These are phyloP conservation scores for Mycena olivaceomarginata DNA, from an alignment of 768 basidiomycete genomes.

Conservation along the genomic window DNA sequence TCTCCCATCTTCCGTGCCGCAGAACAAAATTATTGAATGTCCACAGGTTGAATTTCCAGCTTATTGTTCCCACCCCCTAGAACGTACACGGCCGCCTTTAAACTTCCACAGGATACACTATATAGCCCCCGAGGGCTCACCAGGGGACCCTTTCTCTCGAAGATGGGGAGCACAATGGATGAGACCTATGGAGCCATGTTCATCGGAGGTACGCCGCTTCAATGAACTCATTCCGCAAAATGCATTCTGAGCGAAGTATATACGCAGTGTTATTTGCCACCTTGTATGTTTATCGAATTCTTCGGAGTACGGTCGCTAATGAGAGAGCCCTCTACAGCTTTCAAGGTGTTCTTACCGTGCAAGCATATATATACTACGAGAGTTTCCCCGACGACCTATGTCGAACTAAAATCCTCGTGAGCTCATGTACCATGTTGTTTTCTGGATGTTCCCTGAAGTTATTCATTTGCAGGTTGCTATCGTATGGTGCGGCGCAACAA, in stretches of 20 bases:
- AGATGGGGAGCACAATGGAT: conserved; percentile 17
- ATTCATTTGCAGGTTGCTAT: conserved; percentile 22
- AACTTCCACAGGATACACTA: conserved; percentile 7
- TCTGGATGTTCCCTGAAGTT: background rate
- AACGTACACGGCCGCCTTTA: background rate
- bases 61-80: too few relatives aligned
- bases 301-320: background rate
- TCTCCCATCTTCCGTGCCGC: too few relatives aligned
- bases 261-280: background rate
- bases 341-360: conserved; percentile 31
- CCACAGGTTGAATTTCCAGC: too few relatives aligned
- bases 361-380: conserved; percentile 36
- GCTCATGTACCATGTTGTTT: background rate
- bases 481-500: conserved; percentile 19
- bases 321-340: conserved; percentile 7
- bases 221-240: background rate
- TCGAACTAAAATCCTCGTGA: conserved; percentile 17
- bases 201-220: background rate
- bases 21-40: too few relatives aligned
- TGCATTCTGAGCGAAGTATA: background rate
- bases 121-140: background rate
- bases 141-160: background rate
- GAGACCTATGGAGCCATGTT: conserved; percentile 25
- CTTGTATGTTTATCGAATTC: background rate
- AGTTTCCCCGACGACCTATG: conserved; percentile 26